Evolutionary conservation across 2,329 filamentous ascomycete genomes (phyloP).

Genomic region (Talaromyces atroroseus): DNA sequence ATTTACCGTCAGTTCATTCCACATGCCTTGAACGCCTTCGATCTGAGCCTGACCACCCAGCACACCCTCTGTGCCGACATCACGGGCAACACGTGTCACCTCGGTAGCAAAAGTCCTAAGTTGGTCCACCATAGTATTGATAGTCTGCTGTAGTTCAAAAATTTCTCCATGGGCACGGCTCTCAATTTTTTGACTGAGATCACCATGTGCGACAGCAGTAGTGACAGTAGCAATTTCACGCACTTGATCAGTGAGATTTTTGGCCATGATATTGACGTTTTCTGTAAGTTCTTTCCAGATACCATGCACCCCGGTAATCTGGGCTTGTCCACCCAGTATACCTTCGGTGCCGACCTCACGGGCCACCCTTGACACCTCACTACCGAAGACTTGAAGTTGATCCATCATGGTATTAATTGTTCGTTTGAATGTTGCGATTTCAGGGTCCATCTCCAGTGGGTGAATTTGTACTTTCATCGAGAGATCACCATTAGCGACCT

Average conservation of each 20-base stretch:
- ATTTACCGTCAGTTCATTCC: slow-evolving; percentile 76
- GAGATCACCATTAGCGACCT: slow-evolving; percentile 84
- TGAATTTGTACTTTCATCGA: slow-evolving; percentile 92
- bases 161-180: slow-evolving; percentile 70
- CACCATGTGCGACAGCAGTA: slow-evolving; percentile 69
- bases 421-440: slow-evolving; percentile 90
- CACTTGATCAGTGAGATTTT: slow-evolving; percentile 71
- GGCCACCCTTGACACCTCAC: slow-evolving; percentile 83
- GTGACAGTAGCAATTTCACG: slow-evolving; percentile 76
- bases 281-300: slow-evolving; percentile 92
- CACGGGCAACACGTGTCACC: slow-evolving; percentile 71
- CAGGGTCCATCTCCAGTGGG: slow-evolving; percentile 86
- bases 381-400: slow-evolving; percentile 85
- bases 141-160: slow-evolving; percentile 70
- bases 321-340: slow-evolving; percentile 80
- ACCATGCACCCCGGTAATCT: slow-evolving; percentile 81
- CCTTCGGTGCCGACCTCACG: slow-evolving; percentile 90
- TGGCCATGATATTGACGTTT: slow-evolving; percentile 74
- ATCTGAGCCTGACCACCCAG: slow-evolving; percentile 74
- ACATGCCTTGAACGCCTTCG: slow-evolving; percentile 75
- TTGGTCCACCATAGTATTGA: slow-evolving; percentile 82
- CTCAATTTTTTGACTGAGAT: slow-evolving; percentile 72
- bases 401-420: slow-evolving; percentile 98
- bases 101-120: slow-evolving; percentile 73
- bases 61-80: slow-evolving; percentile 74